phyloP scores from a whole-genome alignment of 192 early-diverging fungal genomes.

The Backusella psychrophila region DNA sequence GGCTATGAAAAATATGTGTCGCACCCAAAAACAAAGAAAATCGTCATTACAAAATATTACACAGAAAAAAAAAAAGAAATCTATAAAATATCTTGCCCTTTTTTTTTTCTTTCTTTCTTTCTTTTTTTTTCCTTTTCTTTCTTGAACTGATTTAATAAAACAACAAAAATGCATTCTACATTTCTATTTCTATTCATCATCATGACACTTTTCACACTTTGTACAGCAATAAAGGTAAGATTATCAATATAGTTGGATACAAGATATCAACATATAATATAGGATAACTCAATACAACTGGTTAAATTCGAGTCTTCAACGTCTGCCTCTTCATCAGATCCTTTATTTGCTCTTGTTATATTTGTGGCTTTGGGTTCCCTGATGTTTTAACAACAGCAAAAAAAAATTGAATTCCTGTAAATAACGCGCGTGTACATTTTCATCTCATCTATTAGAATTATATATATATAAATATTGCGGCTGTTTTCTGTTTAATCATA shows the following conservation, averaged over 20 bases:
- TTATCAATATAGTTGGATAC: background rate
- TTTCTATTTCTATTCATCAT: background rate
- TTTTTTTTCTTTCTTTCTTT: background rate
- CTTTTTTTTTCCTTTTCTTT: background rate
- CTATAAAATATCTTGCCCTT: background rate
- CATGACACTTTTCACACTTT: background rate
- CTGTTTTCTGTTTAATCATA: background rate
- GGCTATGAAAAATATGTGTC: too few relatives aligned
- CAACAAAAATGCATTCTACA: background rate
- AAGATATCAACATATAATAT: too few relatives aligned
- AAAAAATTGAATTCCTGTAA: background rate
- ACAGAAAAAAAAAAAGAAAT: background rate
- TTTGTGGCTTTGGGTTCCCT: constrained; percentile 5
- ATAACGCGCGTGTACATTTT: background rate
- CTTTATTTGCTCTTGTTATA: constrained; percentile 9
- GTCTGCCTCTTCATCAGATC: background rate
- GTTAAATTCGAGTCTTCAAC: background rate
- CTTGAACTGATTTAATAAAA: background rate
- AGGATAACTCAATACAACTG: background rate
- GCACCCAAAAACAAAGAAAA: background rate
- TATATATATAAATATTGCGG: background rate
- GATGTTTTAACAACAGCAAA: background rate
- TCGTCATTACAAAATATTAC: background rate
- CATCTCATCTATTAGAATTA: background rate
- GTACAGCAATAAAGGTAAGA: background rate